Percentiles rank a stretch among this genome's conserved stretches.
Conservation (phyloP, 495 filamentous ascomycete species). For the Amniculicola lignicola region DNA sequence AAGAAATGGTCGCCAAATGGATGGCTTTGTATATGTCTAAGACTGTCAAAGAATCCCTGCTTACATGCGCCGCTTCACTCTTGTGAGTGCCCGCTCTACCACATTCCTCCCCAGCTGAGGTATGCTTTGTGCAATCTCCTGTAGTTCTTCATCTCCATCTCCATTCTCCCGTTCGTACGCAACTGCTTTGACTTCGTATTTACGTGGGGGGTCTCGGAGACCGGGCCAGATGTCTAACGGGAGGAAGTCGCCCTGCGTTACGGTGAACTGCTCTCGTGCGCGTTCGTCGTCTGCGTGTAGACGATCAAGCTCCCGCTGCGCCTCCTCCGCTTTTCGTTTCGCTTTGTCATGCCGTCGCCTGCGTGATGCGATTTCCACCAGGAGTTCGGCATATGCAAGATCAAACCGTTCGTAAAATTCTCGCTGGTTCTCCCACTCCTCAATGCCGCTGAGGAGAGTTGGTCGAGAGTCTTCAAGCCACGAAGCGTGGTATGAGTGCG, state of each 20-base stretch:
- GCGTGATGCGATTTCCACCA: constrained; percentile 77
- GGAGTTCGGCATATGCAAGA: constrained; percentile 75
- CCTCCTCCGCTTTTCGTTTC: constrained; percentile 68
- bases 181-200: constrained; percentile 52
- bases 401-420: constrained; percentile 81
- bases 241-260: constrained; percentile 79
- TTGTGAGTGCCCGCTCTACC: constrained; percentile 52
- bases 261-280: constrained; percentile 72
- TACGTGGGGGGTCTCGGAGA: constrained; percentile 56
- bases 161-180: constrained; percentile 6
- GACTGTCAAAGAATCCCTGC: background rate
- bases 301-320: constrained; percentile 69
- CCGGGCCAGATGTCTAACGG: constrained; percentile 89
- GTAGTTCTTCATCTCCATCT: constrained; percentile 24
- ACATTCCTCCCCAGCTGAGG: constrained; percentile 55
- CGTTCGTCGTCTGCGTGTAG: constrained; percentile 65
- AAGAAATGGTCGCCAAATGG: no score
- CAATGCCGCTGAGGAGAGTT: constrained; percentile 21
- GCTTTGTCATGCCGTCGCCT: constrained; percentile 68
- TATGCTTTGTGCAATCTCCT: constrained; percentile 46
- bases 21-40: background rate
- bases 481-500: constrained; percentile 64
- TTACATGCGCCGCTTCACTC: constrained; percentile 32
- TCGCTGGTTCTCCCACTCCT: constrained; percentile 61
- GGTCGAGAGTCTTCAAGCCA: constrained; percentile 73